Evolutionary conservation across 2,329 filamentous ascomycete species (phyloP).

Genomic region (Alternaria rosae): DNA sequence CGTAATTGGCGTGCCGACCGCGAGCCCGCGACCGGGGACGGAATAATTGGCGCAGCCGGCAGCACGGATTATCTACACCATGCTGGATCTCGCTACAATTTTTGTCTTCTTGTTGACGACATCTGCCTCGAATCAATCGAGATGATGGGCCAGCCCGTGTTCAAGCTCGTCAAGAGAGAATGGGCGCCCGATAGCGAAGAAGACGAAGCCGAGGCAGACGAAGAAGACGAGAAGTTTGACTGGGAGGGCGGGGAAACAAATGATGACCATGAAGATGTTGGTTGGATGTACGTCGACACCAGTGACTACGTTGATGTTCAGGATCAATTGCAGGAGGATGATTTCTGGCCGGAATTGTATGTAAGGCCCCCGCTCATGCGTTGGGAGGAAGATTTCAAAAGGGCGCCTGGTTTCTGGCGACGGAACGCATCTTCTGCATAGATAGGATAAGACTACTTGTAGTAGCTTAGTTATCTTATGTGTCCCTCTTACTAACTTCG

Average conservation of each 20-base stretch:
- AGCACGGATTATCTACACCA: not conserved
- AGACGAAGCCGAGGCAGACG: slow-evolving; percentile 3
- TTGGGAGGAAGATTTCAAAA: not conserved
- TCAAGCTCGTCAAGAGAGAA: slow-evolving; percentile 1
- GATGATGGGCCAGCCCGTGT: not conserved
- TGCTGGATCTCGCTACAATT: slow-evolving; percentile 2
- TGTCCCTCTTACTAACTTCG: too few species aligned
- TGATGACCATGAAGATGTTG: not conserved
- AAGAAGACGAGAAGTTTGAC: slow-evolving; percentile 2
- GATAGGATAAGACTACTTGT: not conserved
- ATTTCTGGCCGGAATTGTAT: not conserved
- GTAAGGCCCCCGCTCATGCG: slow-evolving; percentile 1
- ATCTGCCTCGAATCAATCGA: slow-evolving; percentile 2
- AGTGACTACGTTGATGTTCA: not conserved
- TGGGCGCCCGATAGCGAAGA: not conserved
- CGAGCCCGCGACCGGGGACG: not conserved
- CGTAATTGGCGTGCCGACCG: slow-evolving; percentile 4
- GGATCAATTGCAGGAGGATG: not conserved
- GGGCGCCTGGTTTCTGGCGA: slow-evolving; percentile 1
- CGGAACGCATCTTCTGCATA: not conserved
- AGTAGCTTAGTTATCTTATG: not conserved
- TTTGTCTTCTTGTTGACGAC: not conserved
- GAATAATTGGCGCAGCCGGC: not conserved
- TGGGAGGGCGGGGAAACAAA: slow-evolving; percentile 1
- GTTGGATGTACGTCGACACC: not conserved